A percentile compares a stretch with the other conserved stretches of the same genome.
phyloP scores from a whole-genome alignment of 2,329 filamentous ascomycete species.

The Stagonosporopsis cucurbitacearum region DNA sequence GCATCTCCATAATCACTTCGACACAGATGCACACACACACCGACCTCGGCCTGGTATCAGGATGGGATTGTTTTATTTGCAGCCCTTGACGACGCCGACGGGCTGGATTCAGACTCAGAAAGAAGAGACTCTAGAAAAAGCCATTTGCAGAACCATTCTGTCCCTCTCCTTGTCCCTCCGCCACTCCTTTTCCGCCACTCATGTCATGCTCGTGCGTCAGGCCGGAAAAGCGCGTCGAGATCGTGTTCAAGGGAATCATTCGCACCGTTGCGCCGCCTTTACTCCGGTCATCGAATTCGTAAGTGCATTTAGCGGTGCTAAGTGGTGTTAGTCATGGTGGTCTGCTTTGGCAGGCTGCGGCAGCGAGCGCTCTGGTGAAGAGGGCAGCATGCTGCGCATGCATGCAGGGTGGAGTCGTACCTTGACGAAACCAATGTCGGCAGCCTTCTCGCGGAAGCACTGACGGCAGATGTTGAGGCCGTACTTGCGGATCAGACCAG shows the following conservation, averaged over 20 bases:
- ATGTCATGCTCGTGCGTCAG: constrained; percentile 22
- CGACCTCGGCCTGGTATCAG: constrained; percentile 20
- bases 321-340: constrained; percentile 18
- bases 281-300: constrained; percentile 34
- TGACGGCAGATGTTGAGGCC: constrained; percentile 83
- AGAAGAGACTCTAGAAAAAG: constrained; percentile 28
- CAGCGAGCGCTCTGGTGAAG: background rate
- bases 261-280: constrained; percentile 38
- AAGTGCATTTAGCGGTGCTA: constrained; percentile 46
- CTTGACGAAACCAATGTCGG: constrained; percentile 74
- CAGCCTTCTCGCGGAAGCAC: constrained; percentile 73
- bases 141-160: constrained; percentile 34
- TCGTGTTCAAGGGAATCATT: constrained; percentile 38
- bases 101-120: constrained; percentile 19
- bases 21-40: background rate
- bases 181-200: constrained; percentile 20
- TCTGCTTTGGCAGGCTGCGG: background rate
- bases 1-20: background rate
- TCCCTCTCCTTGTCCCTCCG: constrained; percentile 27
- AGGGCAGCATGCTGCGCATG: background rate
- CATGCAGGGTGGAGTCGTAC: constrained; percentile 49
- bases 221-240: constrained; percentile 20
- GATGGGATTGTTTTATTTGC: constrained; percentile 36
- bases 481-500: constrained; percentile 99
- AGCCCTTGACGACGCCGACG: constrained; percentile 28